phyloP scores from a whole-genome alignment of 345 rosid genomes.

The Microcos paniculata region DNA sequence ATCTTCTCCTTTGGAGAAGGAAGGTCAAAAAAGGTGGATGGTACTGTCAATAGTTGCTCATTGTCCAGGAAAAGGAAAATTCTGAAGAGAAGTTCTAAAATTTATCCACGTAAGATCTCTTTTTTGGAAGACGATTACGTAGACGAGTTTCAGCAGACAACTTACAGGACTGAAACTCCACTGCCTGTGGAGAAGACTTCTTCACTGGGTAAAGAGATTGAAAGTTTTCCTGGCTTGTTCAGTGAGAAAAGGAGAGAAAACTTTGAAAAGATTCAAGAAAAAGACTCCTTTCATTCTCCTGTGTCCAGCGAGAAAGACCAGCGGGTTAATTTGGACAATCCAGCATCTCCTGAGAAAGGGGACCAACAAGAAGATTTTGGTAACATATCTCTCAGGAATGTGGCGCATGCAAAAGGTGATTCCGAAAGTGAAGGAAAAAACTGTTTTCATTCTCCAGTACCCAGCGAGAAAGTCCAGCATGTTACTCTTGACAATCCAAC shows the following conservation, averaged over 20 bases:
- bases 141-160: slow-evolving; percentile 37
- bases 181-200: slow-evolving; percentile 46
- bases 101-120: slow-evolving; percentile 42
- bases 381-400: slow-evolving; percentile 30
- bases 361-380: slow-evolving; percentile 35
- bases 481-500: slow-evolving; percentile 26
- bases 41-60: slow-evolving; percentile 34
- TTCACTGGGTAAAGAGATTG: slow-evolving; percentile 36
- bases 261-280: slow-evolving; percentile 31
- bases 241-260: slow-evolving; percentile 34
- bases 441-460: slow-evolving; percentile 30
- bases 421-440: slow-evolving; percentile 49
- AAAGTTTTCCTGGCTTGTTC: slow-evolving; percentile 24
- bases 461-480: slow-evolving; percentile 33
- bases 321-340: slow-evolving; percentile 30
- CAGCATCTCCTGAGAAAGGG: slow-evolving; percentile 28
- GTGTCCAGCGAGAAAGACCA: slow-evolving; percentile 31
- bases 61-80: slow-evolving; percentile 40
- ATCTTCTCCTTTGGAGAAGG: slow-evolving; percentile 61
- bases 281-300: slow-evolving; percentile 33
- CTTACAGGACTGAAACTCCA: slow-evolving; percentile 34
- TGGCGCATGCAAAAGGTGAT: slow-evolving; percentile 36
- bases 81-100: slow-evolving; percentile 33
- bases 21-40: slow-evolving; percentile 26
- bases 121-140: slow-evolving; percentile 35